Evolutionary conservation across 208 protist genomes (phyloP), one percentile per base, ranked within the genome.

Genomic region (Leishmania arabica): DNA sequence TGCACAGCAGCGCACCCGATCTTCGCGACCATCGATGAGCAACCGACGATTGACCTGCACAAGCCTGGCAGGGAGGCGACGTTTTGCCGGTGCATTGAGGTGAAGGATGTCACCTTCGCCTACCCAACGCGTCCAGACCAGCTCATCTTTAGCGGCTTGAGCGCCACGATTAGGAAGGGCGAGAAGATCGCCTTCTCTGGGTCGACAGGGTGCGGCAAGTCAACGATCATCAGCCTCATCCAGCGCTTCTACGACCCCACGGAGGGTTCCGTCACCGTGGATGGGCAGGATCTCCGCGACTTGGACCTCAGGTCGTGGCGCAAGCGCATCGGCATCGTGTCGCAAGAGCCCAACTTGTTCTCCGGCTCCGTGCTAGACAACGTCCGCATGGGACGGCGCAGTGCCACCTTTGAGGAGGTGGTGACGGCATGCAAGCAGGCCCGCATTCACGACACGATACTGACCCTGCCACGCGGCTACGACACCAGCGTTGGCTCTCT

Each of bases 361-460:
- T 77, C 86, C 9, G 91, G 89, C 40, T 89, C 83, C 19, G 89
- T 97, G 58, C 37, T 88, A 37, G 91, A 97, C 58, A 97, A 97
- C 81, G 86, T 97, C 62, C 91, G 92, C n/a, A 74, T 93, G 64
- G 91, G 91, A 2, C 86, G 87, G n/a, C 54, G 78, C 31, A 84
- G 85, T 69, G 92, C 93, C n/a, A 92, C 92, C 54, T 71, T 86
- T 74, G 92, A 95, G 72, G 92, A 95, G 78, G 88, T 97, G 24
- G 84, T 96, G 11, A 64, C 75, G 56, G 93, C 92, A 34, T 95
- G 91, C 77, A 90, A 89, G 74, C 85, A 89, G 60, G 91, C 93
- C n/a, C 84, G 83, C 71, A 95, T 95, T 81, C 92, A 98, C 78
- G 90, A 98, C 75, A 96, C 94, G 77, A 97, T 98, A 80, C 80